Evolutionary conservation across 345 rosid genomes (phyloP).

Genomic region (Sonneratia alba): DNA sequence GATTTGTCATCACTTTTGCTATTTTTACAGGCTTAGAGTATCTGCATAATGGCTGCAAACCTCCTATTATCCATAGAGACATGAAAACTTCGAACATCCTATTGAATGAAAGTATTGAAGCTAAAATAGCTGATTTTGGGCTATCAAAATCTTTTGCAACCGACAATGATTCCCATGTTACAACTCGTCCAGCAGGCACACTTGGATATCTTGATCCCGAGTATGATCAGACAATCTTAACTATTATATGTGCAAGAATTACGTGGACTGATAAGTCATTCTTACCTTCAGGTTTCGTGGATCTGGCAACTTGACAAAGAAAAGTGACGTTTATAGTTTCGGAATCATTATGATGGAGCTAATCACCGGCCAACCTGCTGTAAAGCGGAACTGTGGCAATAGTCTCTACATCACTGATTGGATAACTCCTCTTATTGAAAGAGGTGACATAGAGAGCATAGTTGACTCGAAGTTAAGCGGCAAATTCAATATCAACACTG

Average conservation of each 20-base stretch:
- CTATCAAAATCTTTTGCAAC: slow-evolving; percentile 33
- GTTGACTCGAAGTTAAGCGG: slow-evolving; percentile 30
- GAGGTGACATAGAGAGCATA: slow-evolving; percentile 25
- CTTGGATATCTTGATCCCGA: slow-evolving; percentile 52
- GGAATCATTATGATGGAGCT: slow-evolving; percentile 41
- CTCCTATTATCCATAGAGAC: slow-evolving; percentile 42
- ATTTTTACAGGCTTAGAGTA: slow-evolving; percentile 21
- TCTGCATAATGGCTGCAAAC: slow-evolving; percentile 43
- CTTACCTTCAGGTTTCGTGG: slow-evolving; percentile 2
- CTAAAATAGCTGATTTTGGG: slow-evolving; percentile 55
- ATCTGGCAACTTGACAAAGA: slow-evolving; percentile 14
- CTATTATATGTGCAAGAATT: not conserved
- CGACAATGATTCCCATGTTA: slow-evolving; percentile 20
- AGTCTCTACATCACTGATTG: slow-evolving; percentile 24
- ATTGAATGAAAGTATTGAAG: slow-evolving; percentile 21
- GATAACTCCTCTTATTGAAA: slow-evolving; percentile 22
- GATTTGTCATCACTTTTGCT: not conserved
- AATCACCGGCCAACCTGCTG: slow-evolving; percentile 33
- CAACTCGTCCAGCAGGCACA: slow-evolving; percentile 31
- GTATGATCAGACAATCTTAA: slow-evolving; percentile 16
- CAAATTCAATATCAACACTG: slow-evolving; percentile 21
- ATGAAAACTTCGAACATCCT: slow-evolving; percentile 28
- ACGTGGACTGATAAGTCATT: not conserved
- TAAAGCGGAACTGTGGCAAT: slow-evolving; percentile 19
- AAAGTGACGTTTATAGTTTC: slow-evolving; percentile 50